These are phyloP conservation scores for Ophiostoma ips DNA, from an alignment of 2,329 filamentous ascomycete species.

Conservation along the genomic window DNA sequence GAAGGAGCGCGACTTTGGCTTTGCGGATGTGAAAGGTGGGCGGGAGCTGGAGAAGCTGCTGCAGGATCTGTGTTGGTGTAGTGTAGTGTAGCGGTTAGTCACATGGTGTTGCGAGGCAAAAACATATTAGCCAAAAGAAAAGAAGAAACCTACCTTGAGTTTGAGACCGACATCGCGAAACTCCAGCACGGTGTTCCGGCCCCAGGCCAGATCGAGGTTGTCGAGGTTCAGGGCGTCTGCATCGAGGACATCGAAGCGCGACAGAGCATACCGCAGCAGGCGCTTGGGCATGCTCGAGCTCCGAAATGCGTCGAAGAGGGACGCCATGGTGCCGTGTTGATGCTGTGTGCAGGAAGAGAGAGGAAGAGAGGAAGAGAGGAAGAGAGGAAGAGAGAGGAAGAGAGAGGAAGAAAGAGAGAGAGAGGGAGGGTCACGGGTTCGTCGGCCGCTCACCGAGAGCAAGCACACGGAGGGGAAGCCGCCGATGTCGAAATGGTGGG, in stretches of 20 bases:
- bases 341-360: neutral
- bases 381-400: neutral
- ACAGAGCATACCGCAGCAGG: slow-evolving; percentile 73
- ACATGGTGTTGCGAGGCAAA: no score
- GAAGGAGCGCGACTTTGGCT: slow-evolving; percentile 62
- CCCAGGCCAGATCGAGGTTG: slow-evolving; percentile 70
- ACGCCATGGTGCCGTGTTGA: slow-evolving; percentile 42
- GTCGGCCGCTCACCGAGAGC: slow-evolving; percentile 8
- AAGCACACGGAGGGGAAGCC: slow-evolving; percentile 4
- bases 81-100: neutral
- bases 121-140: no score
- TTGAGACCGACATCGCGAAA: slow-evolving; percentile 75
- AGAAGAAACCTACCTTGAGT: slow-evolving; percentile 45
- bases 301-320: slow-evolving; percentile 51
- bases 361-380: neutral
- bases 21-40: slow-evolving; percentile 54
- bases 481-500: slow-evolving; percentile 2
- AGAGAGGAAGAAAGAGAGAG: neutral
- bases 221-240: slow-evolving; percentile 76
- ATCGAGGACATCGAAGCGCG: slow-evolving; percentile 74
- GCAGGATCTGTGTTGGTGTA: slow-evolving; percentile 53
- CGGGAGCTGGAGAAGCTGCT: slow-evolving; percentile 60
- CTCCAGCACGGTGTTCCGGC: slow-evolving; percentile 70
- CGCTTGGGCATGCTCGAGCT: slow-evolving; percentile 73
- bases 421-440: no score